phyloP scores from a whole-genome alignment of 371 early-diverging fungal genomes.

The Rhizopus delemar region DNA sequence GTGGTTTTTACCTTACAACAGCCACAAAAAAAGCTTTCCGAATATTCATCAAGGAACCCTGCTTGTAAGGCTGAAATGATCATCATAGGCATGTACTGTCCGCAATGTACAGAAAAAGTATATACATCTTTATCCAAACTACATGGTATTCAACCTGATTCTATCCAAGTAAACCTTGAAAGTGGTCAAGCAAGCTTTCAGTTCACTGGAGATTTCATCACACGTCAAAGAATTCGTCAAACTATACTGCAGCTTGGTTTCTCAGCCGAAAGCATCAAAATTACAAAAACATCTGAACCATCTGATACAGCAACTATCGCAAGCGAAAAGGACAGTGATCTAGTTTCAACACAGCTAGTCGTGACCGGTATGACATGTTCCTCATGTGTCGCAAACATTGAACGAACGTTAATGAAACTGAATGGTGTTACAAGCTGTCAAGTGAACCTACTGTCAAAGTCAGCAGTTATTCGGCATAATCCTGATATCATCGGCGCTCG shows the following conservation, averaged over 20 bases:
- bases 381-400: slow-evolving; percentile 78
- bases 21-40: neutral
- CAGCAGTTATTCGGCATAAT: slow-evolving; percentile 63
- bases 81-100: slow-evolving; percentile 72
- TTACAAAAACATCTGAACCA: slow-evolving; percentile 27
- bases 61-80: slow-evolving; percentile 33
- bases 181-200: slow-evolving; percentile 52
- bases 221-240: slow-evolving; percentile 42
- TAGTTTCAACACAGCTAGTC: slow-evolving; percentile 41
- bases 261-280: slow-evolving; percentile 55
- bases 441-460: slow-evolving; percentile 69
- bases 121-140: slow-evolving; percentile 41
- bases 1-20: slow-evolving; percentile 26
- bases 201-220: slow-evolving; percentile 32
- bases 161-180: slow-evolving; percentile 47
- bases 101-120: slow-evolving; percentile 62
- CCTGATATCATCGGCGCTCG: slow-evolving; percentile 52
- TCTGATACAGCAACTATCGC: slow-evolving; percentile 6
- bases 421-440: slow-evolving; percentile 61
- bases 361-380: slow-evolving; percentile 85
- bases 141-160: slow-evolving; percentile 33
- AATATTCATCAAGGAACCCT: neutral
- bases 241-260: slow-evolving; percentile 52
- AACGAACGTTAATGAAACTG: slow-evolving; percentile 52
- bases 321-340: slow-evolving; percentile 10